Evolutionary conservation across 495 filamentous ascomycete species (phyloP), one percentile per base, ranked within the genome.

Genomic region (Umbilicaria muhlenbergii): DNA sequence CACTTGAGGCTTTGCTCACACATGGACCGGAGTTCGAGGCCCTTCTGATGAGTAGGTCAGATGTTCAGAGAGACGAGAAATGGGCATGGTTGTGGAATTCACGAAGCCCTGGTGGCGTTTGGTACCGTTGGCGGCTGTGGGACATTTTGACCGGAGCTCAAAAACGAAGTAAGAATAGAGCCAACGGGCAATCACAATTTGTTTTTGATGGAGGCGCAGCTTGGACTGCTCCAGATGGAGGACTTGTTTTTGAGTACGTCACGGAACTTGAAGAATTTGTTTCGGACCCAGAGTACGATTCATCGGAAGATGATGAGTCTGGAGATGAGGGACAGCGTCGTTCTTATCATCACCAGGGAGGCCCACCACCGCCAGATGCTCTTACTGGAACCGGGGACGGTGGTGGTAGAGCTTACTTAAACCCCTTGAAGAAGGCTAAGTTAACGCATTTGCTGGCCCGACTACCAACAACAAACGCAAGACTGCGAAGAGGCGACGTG

Each of bases 11-110:
- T 4, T 66, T 96, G 1, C 54, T 94, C 16, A 74, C 75, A 11
- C 74, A 86, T 48, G 87, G 88, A 0, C 80, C 83, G 0, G 84
- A 92, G 57, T 93, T 95, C 44, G 91, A 99, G 55, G 88, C 88
- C 4, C 68, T 93, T 1, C 73, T 99, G 3, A 95, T 96, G 91
- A 80, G 74, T 32, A 69, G 80, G 14, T 77, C 76, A 0, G 75
- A 81, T 33, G 81, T 95, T 2, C 83, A 89, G 49, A 67, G 62
- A 18, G 82, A 94, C 33, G 81, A 89, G 51, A 87, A 80, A 55
- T 99, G 87, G 78, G 82, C 86, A 0, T 99, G 86, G 83, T 60
- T 99, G 3, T 99, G 82, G 80, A 83, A 99, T 59, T 68, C 89
- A 21, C 70, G 85, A 39, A 86, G 83, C 51, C 61, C 76, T 40